Evolutionary conservation across 2,329 filamentous ascomycete genomes (phyloP), one percentile per base, ranked within the genome.

Genomic region (Paraphoma chrysanthemicola): DNA sequence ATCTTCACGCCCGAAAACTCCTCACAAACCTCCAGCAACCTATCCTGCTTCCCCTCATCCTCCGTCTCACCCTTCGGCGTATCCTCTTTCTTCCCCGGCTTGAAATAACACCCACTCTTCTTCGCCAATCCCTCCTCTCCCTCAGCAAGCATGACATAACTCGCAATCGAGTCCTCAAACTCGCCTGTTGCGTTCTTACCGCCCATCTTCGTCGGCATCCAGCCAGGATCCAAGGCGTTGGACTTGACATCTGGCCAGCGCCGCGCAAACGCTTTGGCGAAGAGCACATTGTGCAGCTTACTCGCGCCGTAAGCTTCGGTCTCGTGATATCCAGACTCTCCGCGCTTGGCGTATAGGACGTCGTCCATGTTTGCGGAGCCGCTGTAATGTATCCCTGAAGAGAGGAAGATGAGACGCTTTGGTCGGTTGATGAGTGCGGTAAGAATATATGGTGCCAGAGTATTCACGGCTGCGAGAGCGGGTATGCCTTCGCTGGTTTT

Each of bases 201-300:
- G 8, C 83, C 83, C 80, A 85, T 83, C 69, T 85, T 85, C 0
- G 83, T 85, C 9, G 81, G 71, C 38, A 85, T 80, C 83, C 83
- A 86, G 1, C 83, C 83, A 0, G 84, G 83, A 64, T 84, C 79
- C 46, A 83, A 73, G 0, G 79, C 76, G 43, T 82, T 82, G 33
- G 79, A 80, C 59, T 80, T 72, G 0, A 83, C 79, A 7, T 78
- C 67, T 1, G 74, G 67, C 69, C 80, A 82, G 7, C 77, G 72
- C 11, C 81, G 73, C 0, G 84, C 79, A 55, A 87, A 83, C 2
- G 81, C 83, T 53, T 83, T 84, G 1, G 84, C 82, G 12, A 88
- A 76, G 70, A 88, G 77, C 31, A 84, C 73, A 56, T 84, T 80
- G 57, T 87, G 83, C 31, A 88, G 65, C 69, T 88, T 88, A 55